Conservation (phyloP, 192 early-diverging fungal genomes). For the Paraglomus brasilianum region DNA sequence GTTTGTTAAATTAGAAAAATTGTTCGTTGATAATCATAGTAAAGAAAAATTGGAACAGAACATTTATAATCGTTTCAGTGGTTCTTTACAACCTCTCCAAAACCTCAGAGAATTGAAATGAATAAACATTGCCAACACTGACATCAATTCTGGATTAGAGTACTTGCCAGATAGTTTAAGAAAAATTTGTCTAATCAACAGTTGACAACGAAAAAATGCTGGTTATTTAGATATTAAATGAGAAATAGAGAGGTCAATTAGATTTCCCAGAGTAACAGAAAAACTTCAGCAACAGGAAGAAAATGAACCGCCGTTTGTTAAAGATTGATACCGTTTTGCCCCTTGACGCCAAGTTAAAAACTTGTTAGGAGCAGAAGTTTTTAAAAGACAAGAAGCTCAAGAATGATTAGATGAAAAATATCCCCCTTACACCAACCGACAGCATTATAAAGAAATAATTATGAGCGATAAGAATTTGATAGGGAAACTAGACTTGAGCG, state of each 20-base stretch:
- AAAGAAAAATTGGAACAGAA: not conserved
- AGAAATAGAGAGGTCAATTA: too few relatives aligned
- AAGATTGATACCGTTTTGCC: too few relatives aligned
- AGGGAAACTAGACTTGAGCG: not conserved
- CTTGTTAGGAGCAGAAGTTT: not conserved
- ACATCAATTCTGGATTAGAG: not conserved
- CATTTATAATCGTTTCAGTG: constrained; percentile 2
- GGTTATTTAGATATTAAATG: too few relatives aligned
- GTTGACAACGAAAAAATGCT: too few relatives aligned
- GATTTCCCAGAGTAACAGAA: too few relatives aligned
- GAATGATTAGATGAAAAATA: not conserved
- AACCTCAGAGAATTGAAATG: not conserved
- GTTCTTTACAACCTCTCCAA: not conserved
- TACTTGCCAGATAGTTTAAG: not conserved
- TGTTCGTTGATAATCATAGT: not conserved
- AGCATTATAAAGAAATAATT: not conserved
- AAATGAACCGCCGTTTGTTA: too few relatives aligned
- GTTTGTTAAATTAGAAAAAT: constrained; percentile 1
- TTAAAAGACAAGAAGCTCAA: constrained; percentile 2
- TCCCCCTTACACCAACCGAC: not conserved
- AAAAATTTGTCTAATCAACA: not conserved
- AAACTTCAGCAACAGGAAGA: too few relatives aligned
- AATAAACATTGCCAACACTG: not conserved
- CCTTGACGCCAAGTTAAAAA: too few relatives aligned
- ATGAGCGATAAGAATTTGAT: not conserved